These are phyloP conservation scores for Tetrahymena elliotti DNA, from an alignment of 73 alveolate species.

Conservation along the genomic window DNA sequence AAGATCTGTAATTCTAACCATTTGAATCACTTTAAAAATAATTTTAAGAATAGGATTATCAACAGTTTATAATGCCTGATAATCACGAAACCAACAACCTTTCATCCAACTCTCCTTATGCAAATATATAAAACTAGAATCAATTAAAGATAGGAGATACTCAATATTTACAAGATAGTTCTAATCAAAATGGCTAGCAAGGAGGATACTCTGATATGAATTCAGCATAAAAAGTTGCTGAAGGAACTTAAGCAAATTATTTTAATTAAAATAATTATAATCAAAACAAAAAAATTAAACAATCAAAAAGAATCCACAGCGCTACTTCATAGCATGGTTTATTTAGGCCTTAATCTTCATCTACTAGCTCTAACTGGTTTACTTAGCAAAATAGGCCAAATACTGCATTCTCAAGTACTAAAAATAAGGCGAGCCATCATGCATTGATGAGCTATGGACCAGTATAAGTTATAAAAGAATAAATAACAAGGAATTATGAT, in stretches of 20 bases:
- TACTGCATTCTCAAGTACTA: not conserved
- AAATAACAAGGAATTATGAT: not conserved
- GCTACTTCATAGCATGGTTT: not conserved
- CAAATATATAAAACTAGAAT: not conserved
- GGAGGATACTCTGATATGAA: not conserved
- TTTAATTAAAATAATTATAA: not conserved
- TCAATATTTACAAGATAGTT: not conserved
- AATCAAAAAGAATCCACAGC: not conserved
- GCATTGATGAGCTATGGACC: not conserved
- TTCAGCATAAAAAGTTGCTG: not conserved
- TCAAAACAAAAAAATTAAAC: not conserved
- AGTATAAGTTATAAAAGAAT: not conserved
- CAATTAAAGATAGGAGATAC: not conserved
- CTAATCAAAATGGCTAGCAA: not conserved
- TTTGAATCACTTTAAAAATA: not conserved
- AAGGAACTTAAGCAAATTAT: not conserved
- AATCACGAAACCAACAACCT: not conserved
- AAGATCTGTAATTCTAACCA: not conserved
- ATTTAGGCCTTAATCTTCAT: not conserved
- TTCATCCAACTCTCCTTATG: not conserved
- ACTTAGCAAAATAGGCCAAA: not conserved
- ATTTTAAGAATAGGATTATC: not conserved
- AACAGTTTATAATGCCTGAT: not conserved
- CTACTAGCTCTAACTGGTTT: not conserved
- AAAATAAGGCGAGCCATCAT: not conserved